These are phyloP conservation scores for Herpetomonas tarakana DNA, from an alignment of 208 protist species.

Conservation along the genomic window DNA sequence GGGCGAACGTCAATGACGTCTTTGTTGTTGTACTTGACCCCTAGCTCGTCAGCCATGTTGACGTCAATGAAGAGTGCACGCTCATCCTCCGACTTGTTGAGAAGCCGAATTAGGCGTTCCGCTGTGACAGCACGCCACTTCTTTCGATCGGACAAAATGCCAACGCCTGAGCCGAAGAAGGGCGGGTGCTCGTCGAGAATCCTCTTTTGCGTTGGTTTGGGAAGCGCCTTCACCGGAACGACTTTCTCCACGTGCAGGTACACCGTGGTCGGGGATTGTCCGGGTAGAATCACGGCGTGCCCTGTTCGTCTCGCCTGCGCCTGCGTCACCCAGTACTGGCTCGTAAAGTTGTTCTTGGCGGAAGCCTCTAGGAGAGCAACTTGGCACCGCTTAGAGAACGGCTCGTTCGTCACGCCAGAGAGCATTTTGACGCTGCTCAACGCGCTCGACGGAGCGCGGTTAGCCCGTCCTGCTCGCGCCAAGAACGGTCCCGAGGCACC, in stretches of 20 bases:
- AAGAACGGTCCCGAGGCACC: too few species aligned
- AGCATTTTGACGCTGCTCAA: constrained; percentile 34
- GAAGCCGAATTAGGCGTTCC: constrained; percentile 56
- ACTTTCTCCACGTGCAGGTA: constrained; percentile 80
- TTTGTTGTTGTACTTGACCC: constrained; percentile 45
- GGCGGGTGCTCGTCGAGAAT: constrained; percentile 86
- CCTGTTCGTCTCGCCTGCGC: constrained; percentile 70
- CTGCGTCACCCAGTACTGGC: constrained; percentile 76
- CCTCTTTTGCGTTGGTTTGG: constrained; percentile 50
- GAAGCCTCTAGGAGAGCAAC: constrained; percentile 32
- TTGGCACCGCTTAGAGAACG: constrained; percentile 65
- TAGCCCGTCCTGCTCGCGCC: too few species aligned
- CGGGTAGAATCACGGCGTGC: constrained; percentile 70
- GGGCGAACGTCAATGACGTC: constrained; percentile 69
- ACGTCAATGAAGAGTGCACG: constrained; percentile 80
- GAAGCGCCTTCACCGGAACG: constrained; percentile 50
- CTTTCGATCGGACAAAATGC: constrained; percentile 76
- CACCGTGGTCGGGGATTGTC: constrained; percentile 56
- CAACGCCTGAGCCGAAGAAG: constrained; percentile 86
- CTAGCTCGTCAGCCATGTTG: constrained; percentile 41
- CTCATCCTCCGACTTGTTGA: constrained; percentile 73
- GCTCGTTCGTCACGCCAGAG: constrained; percentile 70
- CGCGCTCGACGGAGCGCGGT: not conserved
- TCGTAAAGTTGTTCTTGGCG: constrained; percentile 41
- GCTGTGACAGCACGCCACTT: constrained; percentile 85